Conservation (phyloP, 176 grass and related monocot species). For the Lolium rigidum region DNA sequence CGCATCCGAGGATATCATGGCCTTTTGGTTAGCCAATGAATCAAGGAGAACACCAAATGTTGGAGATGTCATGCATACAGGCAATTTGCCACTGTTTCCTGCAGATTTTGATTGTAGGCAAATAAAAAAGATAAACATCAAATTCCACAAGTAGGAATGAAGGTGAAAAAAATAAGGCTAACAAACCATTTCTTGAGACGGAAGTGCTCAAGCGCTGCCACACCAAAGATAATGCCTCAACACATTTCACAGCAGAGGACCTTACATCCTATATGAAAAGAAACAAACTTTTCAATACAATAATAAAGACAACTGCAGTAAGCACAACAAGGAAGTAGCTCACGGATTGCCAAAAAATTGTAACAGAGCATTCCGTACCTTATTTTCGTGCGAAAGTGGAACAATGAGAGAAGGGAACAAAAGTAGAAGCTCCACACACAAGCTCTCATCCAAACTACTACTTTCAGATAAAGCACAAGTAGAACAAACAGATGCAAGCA, state of each 20-base stretch:
- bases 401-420: constrained; percentile 78
- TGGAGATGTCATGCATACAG: constrained; percentile 60
- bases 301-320: neutral
- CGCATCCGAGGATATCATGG: constrained; percentile 77
- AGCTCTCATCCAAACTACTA: constrained; percentile 69
- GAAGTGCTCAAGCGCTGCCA: constrained; percentile 65
- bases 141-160: constrained; percentile 34
- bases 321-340: constrained; percentile 15
- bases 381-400: constrained; percentile 79
- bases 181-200: constrained; percentile 69
- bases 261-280: constrained; percentile 75
- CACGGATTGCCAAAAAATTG: constrained; percentile 35
- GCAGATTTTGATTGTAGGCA: constrained; percentile 44
- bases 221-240: constrained; percentile 68
- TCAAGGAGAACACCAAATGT: constrained; percentile 76
- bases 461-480: constrained; percentile 66
- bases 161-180: constrained; percentile 26
- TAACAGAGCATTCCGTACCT: constrained; percentile 49
- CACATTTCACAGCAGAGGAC: constrained; percentile 68
- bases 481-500: constrained; percentile 64
- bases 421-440: constrained; percentile 65
- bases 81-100: constrained; percentile 67
- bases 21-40: constrained; percentile 72
- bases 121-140: neutral
- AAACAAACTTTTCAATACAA: constrained; percentile 30